phyloP scores from a whole-genome alignment of 257 asterid genomes.

The Jacaranda mimosifolia region DNA sequence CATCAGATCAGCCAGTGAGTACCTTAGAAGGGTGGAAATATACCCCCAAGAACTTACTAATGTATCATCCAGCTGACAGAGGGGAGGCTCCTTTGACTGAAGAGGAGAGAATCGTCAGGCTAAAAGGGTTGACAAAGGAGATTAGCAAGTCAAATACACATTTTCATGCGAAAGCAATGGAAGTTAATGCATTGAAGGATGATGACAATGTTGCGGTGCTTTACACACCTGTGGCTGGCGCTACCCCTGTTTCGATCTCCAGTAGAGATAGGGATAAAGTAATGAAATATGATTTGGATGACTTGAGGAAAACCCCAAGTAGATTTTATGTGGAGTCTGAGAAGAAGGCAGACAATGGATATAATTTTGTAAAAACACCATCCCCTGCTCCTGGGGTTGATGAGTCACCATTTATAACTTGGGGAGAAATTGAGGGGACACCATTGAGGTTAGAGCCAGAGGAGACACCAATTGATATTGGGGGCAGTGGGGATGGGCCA shows the following conservation, averaged over 20 bases:
- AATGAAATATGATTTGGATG: slow-evolving; percentile 90
- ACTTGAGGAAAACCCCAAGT: slow-evolving; percentile 81
- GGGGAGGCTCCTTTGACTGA: slow-evolving; percentile 82
- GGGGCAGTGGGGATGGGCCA: slow-evolving; percentile 85
- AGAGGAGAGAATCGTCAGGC: slow-evolving; percentile 75
- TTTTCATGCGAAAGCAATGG: slow-evolving; percentile 70
- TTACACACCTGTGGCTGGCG: slow-evolving; percentile 77
- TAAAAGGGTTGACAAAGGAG: slow-evolving; percentile 84
- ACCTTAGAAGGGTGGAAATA: slow-evolving; percentile 91
- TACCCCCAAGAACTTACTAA: slow-evolving; percentile 75
- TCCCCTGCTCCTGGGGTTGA: slow-evolving; percentile 94
- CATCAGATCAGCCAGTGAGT: slow-evolving; percentile 80
- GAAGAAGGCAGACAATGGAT: slow-evolving; percentile 89
- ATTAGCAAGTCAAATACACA: slow-evolving; percentile 71
- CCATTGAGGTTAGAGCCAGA: slow-evolving; percentile 90
- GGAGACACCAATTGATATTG: slow-evolving; percentile 91
- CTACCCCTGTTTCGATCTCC: slow-evolving; percentile 66
- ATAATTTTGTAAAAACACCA: slow-evolving; percentile 86
- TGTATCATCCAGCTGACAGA: slow-evolving; percentile 96
- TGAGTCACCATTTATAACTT: slow-evolving; percentile 86
- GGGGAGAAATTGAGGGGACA: slow-evolving; percentile 99
- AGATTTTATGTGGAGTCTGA: slow-evolving; percentile 71
- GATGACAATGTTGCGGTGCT: slow-evolving; percentile 71
- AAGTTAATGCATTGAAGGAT: slow-evolving; percentile 43
- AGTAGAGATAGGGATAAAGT: slow-evolving; percentile 65